Base-by-base conservation (phyloP, 805 yeast species). In the Schwanniomyces pseudopolymorphus region DNA sequence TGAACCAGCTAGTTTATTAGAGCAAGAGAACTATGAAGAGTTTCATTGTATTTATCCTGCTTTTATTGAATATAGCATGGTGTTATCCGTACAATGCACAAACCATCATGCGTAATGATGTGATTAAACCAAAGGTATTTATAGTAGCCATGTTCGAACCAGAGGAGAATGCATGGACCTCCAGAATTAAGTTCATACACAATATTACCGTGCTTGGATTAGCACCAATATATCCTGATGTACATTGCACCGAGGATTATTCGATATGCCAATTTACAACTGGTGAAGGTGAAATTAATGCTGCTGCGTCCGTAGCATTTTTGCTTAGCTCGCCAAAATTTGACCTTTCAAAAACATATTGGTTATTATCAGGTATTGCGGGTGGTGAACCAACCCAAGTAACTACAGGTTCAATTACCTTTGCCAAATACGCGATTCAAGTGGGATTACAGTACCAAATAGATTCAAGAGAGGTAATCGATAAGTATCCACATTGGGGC, bases 251-350 rank as follows among this genome's bases (percentile, higher is more conserved):
- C 48, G 55, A 65, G 27, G 69, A 79, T 65, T 76, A 72, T 64
- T 59, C 76, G 22, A 60, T 83, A 25, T 83, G 87, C 69, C 81
- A 80, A 56, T 58, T 81, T 46, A 79, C 85, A 39, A 78, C 84
- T 14, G 88, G 88, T 42, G 87, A 82, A 64, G 83, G 82, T 51
- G 86, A 83, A 60, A 75, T 81, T 52, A 83, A 83, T 54, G 87
- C 87, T 31, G 87, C 87, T 13, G 51, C 81, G 22, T 70, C 85
- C 17, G 59, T 82, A 48, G 72, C 78, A 37, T 83, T 87, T 7
- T 63, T 83, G 52, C 59, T 76, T 11, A 66, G 80, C 58, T 70
- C 73, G 45, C 80, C 85, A 27, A 54, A 69, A 47, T 82, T 83
- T 50, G 84, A 83, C 57, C 70, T 83, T 42, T 60, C 79, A 28